Evolutionary conservation across 2,329 filamentous ascomycete species (phyloP).

Genomic region (Penicillium sp.): DNA sequence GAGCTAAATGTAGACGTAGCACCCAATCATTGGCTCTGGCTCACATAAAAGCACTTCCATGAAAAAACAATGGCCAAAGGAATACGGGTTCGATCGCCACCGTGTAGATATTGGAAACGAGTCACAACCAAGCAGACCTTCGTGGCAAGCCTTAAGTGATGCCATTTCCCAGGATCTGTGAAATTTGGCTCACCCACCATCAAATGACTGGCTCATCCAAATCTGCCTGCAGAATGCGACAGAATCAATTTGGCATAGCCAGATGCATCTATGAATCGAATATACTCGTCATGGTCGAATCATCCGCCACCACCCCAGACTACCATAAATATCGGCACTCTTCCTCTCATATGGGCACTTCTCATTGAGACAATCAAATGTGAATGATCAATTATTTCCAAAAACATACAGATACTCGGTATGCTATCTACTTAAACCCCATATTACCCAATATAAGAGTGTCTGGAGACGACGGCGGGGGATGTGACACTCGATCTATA

Average conservation of each 20-base stretch:
- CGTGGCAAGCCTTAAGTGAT: conserved; percentile 16
- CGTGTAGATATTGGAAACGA: not conserved
- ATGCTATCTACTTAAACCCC: not conserved
- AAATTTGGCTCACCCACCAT: not conserved
- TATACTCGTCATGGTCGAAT: conserved; percentile 32
- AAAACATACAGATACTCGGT: not conserved
- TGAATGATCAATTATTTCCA: not conserved
- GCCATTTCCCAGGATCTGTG: conserved; percentile 1
- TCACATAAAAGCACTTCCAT: too few relatives aligned
- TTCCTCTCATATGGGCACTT: not conserved
- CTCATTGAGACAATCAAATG: not conserved
- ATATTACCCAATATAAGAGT: not conserved
- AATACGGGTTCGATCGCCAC: conserved; percentile 1
- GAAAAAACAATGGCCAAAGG: not conserved
- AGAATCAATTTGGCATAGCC: conserved; percentile 16
- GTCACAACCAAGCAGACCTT: not conserved
- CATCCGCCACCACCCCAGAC: conserved; percentile 27
- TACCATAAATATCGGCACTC: conserved; percentile 13
- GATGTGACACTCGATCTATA: not conserved
- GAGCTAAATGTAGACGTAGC: too few relatives aligned
- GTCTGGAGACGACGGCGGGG: not conserved
- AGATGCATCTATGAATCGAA: conserved; percentile 12
- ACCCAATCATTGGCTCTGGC: too few relatives aligned
- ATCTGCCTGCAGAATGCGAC: conserved; percentile 8
- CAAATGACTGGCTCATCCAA: conserved; percentile 7